These are phyloP conservation scores for Didymella sp. DNA, from an alignment of 2,329 filamentous ascomycete genomes.

Conservation along the genomic window DNA sequence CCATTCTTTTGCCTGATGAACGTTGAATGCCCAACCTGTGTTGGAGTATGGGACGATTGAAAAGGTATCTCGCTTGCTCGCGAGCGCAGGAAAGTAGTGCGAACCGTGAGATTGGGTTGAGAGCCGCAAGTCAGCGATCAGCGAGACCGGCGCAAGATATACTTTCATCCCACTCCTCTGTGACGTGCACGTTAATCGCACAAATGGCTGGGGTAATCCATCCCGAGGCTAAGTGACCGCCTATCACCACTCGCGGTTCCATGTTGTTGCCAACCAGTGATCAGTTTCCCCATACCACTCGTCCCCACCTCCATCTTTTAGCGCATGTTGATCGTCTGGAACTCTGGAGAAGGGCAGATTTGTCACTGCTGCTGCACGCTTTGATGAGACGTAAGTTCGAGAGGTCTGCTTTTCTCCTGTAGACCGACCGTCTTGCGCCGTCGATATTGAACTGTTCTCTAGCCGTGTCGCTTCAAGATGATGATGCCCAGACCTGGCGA, in stretches of 20 bases:
- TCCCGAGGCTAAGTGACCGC: conserved; percentile 25
- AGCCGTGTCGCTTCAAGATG: not conserved
- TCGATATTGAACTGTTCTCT: not conserved
- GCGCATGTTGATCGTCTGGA: conserved; percentile 22
- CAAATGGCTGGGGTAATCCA: conserved; percentile 8
- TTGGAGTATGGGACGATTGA: not conserved
- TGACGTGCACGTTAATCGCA: conserved; percentile 12
- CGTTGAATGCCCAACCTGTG: not conserved
- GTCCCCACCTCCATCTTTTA: conserved; percentile 26
- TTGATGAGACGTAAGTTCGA: not conserved
- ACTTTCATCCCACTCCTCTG: conserved; percentile 3
- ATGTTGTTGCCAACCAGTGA: conserved; percentile 1
- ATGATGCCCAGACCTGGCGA: conserved; percentile 16
- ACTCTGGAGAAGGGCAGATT: not conserved
- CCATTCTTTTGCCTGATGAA: conserved; percentile 22
- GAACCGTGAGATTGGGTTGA: conserved; percentile 1
- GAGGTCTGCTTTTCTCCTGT: not conserved
- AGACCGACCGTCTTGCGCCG: not conserved
- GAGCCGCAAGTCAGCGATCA: conserved; percentile 18
- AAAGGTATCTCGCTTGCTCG: not conserved
- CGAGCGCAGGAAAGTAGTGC: not conserved
- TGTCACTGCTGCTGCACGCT: conserved; percentile 1
- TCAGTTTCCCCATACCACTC: conserved; percentile 4
- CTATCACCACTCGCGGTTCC: conserved; percentile 15
- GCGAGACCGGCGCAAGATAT: conserved; percentile 6